These are phyloP conservation scores for Yamadazyma buinensis DNA, from an alignment of 1,139 yeast genomes.

Conservation along the genomic window DNA sequence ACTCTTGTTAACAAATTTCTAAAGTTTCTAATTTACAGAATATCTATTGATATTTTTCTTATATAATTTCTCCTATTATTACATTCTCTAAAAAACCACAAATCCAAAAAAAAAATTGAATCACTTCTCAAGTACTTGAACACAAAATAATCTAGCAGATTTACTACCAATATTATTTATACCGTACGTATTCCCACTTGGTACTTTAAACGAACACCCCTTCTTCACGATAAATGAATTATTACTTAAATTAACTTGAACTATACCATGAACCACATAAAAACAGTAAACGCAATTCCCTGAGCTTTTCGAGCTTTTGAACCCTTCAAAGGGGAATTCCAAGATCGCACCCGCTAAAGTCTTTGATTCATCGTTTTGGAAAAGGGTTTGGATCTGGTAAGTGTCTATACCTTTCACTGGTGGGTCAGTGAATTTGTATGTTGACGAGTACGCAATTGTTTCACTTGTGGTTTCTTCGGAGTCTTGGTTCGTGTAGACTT, in stretches of 20 bases:
- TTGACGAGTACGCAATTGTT: constrained; percentile 67
- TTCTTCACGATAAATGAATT: constrained; percentile 57
- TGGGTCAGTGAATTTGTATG: constrained; percentile 33
- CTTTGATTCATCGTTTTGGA: constrained; percentile 36
- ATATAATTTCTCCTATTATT: no score
- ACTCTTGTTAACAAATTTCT: no score
- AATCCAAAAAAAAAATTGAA: no score
- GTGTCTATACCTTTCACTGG: constrained; percentile 43
- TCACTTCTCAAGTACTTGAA: constrained; percentile 47
- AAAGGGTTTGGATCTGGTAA: constrained; percentile 63
- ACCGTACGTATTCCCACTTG: constrained; percentile 70
- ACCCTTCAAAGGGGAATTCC: constrained; percentile 61
- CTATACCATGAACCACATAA: constrained; percentile 65
- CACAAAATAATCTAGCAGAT: constrained; percentile 67
- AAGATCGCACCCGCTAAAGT: constrained; percentile 66
- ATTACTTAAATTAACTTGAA: constrained; percentile 65
- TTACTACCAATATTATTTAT: constrained; percentile 55
- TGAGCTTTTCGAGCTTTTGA: constrained; percentile 61
- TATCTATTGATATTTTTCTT: no score
- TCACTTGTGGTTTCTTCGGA: constrained; percentile 41
- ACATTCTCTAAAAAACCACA: no score
- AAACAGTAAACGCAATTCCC: constrained; percentile 70
- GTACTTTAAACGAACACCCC: constrained; percentile 82
- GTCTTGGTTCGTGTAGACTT: constrained; percentile 53
- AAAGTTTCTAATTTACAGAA: no score